Evolutionary conservation across 768 basidiomycete genomes (phyloP).

Genomic region (Postia placenta): DNA sequence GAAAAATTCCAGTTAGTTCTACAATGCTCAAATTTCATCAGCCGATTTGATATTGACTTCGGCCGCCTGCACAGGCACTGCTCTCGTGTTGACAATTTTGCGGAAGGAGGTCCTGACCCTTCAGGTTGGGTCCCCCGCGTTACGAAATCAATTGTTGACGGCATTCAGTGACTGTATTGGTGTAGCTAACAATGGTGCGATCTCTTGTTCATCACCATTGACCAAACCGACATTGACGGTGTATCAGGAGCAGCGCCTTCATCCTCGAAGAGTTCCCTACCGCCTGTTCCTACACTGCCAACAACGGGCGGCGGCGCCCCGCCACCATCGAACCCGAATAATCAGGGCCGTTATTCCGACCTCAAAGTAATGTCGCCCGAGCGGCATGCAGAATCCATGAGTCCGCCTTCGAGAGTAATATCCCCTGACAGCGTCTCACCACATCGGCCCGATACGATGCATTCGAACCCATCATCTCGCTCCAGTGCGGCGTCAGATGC

Average conservation of each 20-base stretch:
- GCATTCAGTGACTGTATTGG: conserved; percentile 83
- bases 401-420: conserved; percentile 14
- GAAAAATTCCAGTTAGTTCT: conserved; percentile 49
- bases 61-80: conserved; percentile 45
- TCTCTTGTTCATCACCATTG: background rate
- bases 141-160: conserved; percentile 55
- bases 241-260: conserved; percentile 5
- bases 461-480: conserved; percentile 8
- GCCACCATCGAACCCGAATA: background rate
- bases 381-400: conserved; percentile 13
- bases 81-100: conserved; percentile 77
- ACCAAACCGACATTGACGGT: background rate
- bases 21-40: background rate
- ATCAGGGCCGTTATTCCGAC: background rate
- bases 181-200: conserved; percentile 70
- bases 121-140: conserved; percentile 48
- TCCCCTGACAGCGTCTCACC: conserved; percentile 9
- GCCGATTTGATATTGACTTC: conserved; percentile 1
- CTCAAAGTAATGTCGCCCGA: conserved; percentile 3
- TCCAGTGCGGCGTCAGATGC: conserved; percentile 13
- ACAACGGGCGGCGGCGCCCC: conserved; percentile 1
- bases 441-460: conserved; percentile 8
- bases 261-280: conserved; percentile 51
- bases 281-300: conserved; percentile 46
- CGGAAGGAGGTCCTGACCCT: conserved; percentile 78